A percentile compares a stretch with the other conserved stretches of the same genome.
Evolutionary conservation across 495 filamentous ascomycete species (phyloP).

Genomic region (Amniculicola lignicola): DNA sequence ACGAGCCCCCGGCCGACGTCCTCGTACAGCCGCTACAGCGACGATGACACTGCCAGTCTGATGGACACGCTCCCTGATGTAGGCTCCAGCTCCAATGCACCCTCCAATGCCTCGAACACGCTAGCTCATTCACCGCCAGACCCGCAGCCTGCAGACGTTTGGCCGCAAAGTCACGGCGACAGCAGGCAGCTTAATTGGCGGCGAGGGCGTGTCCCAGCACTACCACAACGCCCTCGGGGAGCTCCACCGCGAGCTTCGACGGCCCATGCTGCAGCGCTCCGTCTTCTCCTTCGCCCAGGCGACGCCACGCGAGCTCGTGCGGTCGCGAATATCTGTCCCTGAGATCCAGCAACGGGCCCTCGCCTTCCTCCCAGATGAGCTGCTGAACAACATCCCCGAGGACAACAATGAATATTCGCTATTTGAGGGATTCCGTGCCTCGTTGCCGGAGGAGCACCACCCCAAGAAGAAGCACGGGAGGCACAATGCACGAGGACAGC

Average conservation of each 20-base stretch:
- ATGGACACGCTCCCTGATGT: slow-evolving; percentile 25
- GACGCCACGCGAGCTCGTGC: slow-evolving; percentile 84
- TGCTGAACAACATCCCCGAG: slow-evolving; percentile 83
- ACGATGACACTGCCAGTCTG: slow-evolving; percentile 24
- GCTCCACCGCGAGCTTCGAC: slow-evolving; percentile 80
- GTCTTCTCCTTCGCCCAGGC: slow-evolving; percentile 87
- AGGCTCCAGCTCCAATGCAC: neutral
- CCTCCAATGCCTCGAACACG: neutral
- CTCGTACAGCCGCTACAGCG: too few species aligned
- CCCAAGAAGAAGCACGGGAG: slow-evolving; percentile 68
- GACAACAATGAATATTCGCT: slow-evolving; percentile 81
- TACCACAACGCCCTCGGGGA: slow-evolving; percentile 87
- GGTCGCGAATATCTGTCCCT: slow-evolving; percentile 81
- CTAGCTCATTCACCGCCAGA: slow-evolving; percentile 49
- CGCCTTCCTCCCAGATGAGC: slow-evolving; percentile 83
- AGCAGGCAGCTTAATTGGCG: slow-evolving; percentile 76
- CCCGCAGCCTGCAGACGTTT: slow-evolving; percentile 87
- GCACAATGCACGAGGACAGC: slow-evolving; percentile 66
- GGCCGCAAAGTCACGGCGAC: slow-evolving; percentile 92
- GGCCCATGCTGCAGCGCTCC: slow-evolving; percentile 77
- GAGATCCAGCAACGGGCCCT: slow-evolving; percentile 96
- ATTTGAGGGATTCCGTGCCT: slow-evolving; percentile 94
- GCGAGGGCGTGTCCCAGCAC: slow-evolving; percentile 54
- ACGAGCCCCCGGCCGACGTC: slow-evolving; percentile 29
- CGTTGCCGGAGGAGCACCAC: slow-evolving; percentile 69